Evolutionary conservation across 352 stramenopile species (phyloP).

Genomic region (Globisporangium rhizosaccharum): DNA sequence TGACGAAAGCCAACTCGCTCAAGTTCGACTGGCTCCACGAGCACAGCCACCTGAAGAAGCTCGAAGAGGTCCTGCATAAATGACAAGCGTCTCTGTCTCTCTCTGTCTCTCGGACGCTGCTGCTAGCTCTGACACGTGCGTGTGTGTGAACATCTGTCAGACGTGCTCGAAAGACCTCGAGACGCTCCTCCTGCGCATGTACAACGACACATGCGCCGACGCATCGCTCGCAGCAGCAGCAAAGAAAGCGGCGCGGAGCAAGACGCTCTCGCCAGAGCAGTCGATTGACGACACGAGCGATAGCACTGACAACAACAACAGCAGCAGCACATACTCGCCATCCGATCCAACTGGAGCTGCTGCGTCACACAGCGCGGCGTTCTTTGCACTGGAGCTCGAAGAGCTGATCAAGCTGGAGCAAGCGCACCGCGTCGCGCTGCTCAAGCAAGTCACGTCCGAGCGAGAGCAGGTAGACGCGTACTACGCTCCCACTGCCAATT

Average conservation of each 20-base stretch:
- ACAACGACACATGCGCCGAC: conserved; percentile 46
- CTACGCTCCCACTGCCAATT: background rate
- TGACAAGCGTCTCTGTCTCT: no score
- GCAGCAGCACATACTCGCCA: conserved; percentile 3
- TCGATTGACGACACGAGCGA: conserved; percentile 2
- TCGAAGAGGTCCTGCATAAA: conserved; percentile 40
- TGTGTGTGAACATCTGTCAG: conserved; percentile 16
- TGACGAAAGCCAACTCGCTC: conserved; percentile 46
- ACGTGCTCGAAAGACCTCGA: conserved; percentile 60
- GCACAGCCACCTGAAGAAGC: conserved; percentile 46
- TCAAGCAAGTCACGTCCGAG: conserved; percentile 52
- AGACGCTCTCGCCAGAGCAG: background rate
- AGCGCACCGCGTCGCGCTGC: conserved; percentile 34
- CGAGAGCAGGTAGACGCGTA: conserved; percentile 39
- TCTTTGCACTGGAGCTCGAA: conserved; percentile 42
- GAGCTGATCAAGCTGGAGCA: conserved; percentile 49
- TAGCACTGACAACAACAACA: conserved; percentile 8
- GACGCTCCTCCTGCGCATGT: conserved; percentile 50
- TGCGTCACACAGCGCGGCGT: background rate
- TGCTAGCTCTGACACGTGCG: background rate
- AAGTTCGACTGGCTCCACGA: conserved; percentile 80
- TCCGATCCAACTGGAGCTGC: background rate
- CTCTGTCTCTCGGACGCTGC: no score
- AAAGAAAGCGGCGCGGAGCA: conserved; percentile 20
- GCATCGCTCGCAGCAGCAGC: conserved; percentile 4